Percentiles rank a stretch among this genome's conserved stretches.
phyloP scores from a whole-genome alignment of 1,139 yeast genomes.

The Taphrina deformans region DNA sequence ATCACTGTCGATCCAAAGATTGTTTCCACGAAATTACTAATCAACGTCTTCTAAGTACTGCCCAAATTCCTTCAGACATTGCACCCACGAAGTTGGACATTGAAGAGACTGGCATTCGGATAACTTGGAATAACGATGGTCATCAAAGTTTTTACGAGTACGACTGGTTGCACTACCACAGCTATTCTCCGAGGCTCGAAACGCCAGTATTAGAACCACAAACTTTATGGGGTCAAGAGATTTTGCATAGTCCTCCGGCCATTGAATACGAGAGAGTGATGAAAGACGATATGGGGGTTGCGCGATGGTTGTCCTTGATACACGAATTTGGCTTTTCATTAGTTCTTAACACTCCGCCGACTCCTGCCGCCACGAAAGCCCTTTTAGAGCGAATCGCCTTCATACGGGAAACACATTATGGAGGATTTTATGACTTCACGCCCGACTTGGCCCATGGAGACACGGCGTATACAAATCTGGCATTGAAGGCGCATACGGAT shows the following conservation, averaged over 20 bases:
- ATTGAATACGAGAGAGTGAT: conserved; percentile 57
- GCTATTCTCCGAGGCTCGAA: conserved; percentile 58
- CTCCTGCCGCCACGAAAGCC: conserved; percentile 61
- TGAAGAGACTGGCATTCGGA: conserved; percentile 37
- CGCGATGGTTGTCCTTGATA: conserved; percentile 62
- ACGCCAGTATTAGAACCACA: conserved; percentile 40
- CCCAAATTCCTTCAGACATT: conserved; percentile 54
- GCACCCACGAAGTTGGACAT: conserved; percentile 45
- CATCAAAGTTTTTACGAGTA: conserved; percentile 55
- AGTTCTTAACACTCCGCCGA: conserved; percentile 62
- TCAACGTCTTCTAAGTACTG: conserved; percentile 65
- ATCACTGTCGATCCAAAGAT: conserved; percentile 63
- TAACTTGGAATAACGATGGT: conserved; percentile 43
- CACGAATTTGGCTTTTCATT: conserved; percentile 62
- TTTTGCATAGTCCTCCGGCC: conserved; percentile 53
- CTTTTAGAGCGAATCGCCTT: conserved; percentile 63
- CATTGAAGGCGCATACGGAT: conserved; percentile 68
- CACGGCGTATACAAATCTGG: conserved; percentile 72
- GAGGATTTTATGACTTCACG: conserved; percentile 77
- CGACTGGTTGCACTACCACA: conserved; percentile 60
- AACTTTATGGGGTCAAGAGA: conserved; percentile 55
- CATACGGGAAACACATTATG: conserved; percentile 72
- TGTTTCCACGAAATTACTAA: conserved; percentile 64
- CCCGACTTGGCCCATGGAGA: conserved; percentile 70
- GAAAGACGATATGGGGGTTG: conserved; percentile 52